Evolutionary conservation across 352 stramenopile genomes (phyloP).

Genomic region (Aphanomyces euteiches): DNA sequence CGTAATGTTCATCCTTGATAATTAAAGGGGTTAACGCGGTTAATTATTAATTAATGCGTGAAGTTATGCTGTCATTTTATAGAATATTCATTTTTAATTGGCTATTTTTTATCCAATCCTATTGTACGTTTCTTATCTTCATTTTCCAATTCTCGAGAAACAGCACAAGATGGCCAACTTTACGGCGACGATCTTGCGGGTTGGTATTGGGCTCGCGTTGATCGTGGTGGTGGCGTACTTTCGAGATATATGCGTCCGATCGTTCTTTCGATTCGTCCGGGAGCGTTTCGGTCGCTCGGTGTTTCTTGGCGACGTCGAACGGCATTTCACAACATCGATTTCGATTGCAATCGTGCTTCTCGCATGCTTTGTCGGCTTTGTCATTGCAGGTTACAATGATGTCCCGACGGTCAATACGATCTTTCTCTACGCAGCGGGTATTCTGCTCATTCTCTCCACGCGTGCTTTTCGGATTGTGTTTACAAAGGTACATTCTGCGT

Average conservation of each 20-base stretch:
- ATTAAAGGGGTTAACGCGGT: too few species aligned
- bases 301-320: slow-evolving; percentile 61
- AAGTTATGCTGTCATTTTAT: too few species aligned
- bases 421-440: slow-evolving; percentile 53
- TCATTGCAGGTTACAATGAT: slow-evolving; percentile 51
- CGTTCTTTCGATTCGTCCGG: slow-evolving; percentile 12
- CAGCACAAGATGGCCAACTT: too few species aligned
- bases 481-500: slow-evolving; percentile 52
- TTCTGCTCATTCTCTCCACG: slow-evolving; percentile 68
- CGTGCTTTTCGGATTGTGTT: slow-evolving; percentile 72
- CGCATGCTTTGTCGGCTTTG: slow-evolving; percentile 38
- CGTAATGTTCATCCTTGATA: too few species aligned
- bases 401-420: slow-evolving; percentile 48
- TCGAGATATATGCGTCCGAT: slow-evolving; percentile 1
- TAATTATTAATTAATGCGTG: too few species aligned
- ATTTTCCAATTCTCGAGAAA: too few species aligned
- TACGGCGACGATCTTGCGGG: background rate
- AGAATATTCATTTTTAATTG: too few species aligned
- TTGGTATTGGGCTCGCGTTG: slow-evolving; percentile 4
- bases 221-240: slow-evolving; percentile 1
- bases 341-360: slow-evolving; percentile 61
- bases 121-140: too few species aligned
- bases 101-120: too few species aligned
- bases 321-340: slow-evolving; percentile 69
- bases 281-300: background rate